Evolutionary conservation across 164 flowering plant genomes (phyloP).

Genomic region (Vitis amurensis): DNA sequence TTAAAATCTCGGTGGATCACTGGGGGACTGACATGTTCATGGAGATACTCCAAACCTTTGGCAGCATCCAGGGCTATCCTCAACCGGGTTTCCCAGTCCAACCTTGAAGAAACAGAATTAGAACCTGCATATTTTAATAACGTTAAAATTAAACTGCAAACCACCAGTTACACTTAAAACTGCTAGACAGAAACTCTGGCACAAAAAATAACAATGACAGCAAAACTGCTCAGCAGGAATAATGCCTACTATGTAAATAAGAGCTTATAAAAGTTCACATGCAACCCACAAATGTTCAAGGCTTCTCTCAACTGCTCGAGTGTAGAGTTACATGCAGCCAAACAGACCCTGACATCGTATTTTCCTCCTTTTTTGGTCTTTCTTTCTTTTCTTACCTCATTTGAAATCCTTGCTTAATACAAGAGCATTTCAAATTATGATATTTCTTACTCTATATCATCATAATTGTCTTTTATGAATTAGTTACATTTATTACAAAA

Average conservation of each 20-base stretch:
- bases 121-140: slow-evolving; percentile 42
- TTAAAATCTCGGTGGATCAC: slow-evolving; percentile 96
- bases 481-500: no score
- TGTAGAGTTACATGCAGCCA: no score
- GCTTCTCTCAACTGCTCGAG: no score
- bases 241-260: background rate
- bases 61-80: slow-evolving; percentile 95
- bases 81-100: slow-evolving; percentile 91
- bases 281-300: background rate
- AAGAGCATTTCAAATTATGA: no score
- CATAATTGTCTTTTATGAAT: no score
- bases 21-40: slow-evolving; percentile 86
- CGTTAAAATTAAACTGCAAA: background rate
- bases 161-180: background rate
- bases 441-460: no score
- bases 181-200: background rate
- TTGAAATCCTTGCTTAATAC: no score
- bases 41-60: slow-evolving; percentile 93
- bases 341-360: no score
- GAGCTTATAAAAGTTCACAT: background rate
- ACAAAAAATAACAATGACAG: background rate
- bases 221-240: background rate
- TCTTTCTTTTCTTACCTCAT: no score
- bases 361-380: no score
- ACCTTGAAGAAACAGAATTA: slow-evolving; percentile 36